Percentiles rank a stretch among this genome's conserved stretches.
These are phyloP conservation scores for Collybia sordida DNA, from an alignment of 768 basidiomycete species.

Conservation along the genomic window DNA sequence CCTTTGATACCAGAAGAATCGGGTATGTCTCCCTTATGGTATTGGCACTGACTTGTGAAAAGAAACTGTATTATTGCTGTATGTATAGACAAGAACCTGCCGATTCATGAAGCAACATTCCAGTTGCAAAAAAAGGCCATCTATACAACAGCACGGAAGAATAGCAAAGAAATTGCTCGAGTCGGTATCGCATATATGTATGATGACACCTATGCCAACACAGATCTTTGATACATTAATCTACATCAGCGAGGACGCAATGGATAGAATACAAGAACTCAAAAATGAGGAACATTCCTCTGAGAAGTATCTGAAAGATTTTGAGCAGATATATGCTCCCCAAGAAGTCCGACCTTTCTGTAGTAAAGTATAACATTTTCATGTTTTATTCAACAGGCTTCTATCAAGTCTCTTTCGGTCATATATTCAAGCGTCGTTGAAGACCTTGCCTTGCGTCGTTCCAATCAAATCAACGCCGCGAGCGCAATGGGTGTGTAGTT, in stretches of 20 bases:
- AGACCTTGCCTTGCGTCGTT: constrained; percentile 32
- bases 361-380: background rate
- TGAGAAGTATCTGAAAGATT: constrained; percentile 24
- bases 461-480: constrained; percentile 30
- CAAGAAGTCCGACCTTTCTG: constrained; percentile 21
- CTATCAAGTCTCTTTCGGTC: constrained; percentile 18
- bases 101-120: constrained; percentile 23
- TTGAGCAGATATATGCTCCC: constrained; percentile 18
- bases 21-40: constrained; percentile 9
- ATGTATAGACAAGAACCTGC: constrained; percentile 24
- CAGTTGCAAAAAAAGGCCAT: constrained; percentile 30
- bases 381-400: constrained; percentile 16
- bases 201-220: background rate
- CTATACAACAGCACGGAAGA: constrained; percentile 31
- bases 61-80: constrained; percentile 17
- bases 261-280: constrained; percentile 22
- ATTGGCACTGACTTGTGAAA: constrained; percentile 4
- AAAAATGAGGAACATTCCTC: constrained; percentile 25
- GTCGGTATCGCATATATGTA: constrained; percentile 30
- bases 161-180: constrained; percentile 24
- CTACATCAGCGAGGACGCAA: constrained; percentile 27
- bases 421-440: constrained; percentile 27
- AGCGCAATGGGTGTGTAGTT: constrained; percentile 34
- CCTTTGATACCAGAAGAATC: constrained; percentile 7
- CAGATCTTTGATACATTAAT: background rate